These are phyloP conservation scores for Oryza punctata DNA, from an alignment of 176 grass and related monocot genomes.

Conservation along the genomic window DNA sequence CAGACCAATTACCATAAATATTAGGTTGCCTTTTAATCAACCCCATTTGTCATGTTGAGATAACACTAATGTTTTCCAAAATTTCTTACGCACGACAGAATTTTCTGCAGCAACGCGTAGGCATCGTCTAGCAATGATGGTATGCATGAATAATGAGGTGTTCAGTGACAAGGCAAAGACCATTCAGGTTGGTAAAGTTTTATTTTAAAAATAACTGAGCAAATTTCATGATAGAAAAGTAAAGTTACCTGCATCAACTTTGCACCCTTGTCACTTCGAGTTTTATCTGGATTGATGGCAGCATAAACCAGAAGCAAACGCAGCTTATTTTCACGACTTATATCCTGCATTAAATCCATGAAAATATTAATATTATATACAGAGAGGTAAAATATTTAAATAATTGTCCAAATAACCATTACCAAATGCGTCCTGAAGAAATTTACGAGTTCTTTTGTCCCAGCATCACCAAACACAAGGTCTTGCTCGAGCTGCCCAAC, in stretches of 20 bases:
- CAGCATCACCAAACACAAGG: constrained; percentile 83
- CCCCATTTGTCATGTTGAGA: too few relatives aligned
- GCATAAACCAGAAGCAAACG: constrained; percentile 76
- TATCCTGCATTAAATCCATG: constrained; percentile 54
- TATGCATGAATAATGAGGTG: background rate
- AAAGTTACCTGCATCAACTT: constrained; percentile 73
- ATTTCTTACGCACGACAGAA: too few relatives aligned
- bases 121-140: too few relatives aligned
- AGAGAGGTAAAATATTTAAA: background rate
- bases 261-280: constrained; percentile 67
- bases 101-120: too few relatives aligned
- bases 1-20: too few relatives aligned
- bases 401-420: constrained; percentile 37
- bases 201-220: constrained; percentile 10
- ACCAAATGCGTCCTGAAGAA: constrained; percentile 69
- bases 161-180: background rate
- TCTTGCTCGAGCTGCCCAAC: constrained; percentile 82
- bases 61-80: too few relatives aligned
- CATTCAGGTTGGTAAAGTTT: constrained; percentile 12
- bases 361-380: constrained; percentile 12
- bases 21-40: too few relatives aligned
- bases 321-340: constrained; percentile 72
- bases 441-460: constrained; percentile 77
- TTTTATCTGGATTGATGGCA: constrained; percentile 71
- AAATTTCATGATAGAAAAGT: constrained; percentile 19